A percentile compares a stretch with the other conserved stretches of the same genome.
Evolutionary conservation across 192 early-diverging fungal genomes (phyloP).

Genomic region (Podochytrium sp.): DNA sequence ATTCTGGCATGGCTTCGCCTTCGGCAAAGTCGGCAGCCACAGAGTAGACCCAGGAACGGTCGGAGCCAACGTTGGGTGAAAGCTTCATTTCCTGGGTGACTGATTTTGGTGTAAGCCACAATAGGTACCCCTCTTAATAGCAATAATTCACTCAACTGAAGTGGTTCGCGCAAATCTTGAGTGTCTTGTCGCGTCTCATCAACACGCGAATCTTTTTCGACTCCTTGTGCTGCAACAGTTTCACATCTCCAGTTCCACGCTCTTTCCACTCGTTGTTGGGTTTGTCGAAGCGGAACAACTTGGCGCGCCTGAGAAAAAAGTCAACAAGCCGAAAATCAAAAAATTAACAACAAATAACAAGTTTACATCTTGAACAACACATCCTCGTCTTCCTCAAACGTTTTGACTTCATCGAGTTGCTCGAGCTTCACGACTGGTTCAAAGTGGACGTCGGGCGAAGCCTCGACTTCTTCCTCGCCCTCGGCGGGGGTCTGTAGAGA

Average conservation of each 20-base stretch:
- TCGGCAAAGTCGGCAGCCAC: constrained; percentile 90
- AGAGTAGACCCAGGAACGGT: constrained; percentile 99
- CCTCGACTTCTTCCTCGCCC: constrained; percentile 77
- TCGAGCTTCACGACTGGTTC: constrained; percentile 94
- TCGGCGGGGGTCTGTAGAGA: constrained; percentile 27
- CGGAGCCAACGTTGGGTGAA: constrained; percentile 93
- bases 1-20: constrained; percentile 78
- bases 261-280: constrained; percentile 97
- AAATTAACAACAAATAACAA: constrained; percentile 5
- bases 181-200: constrained; percentile 98
- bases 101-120: neutral
- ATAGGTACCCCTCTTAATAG: neutral
- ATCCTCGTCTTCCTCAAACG: constrained; percentile 94
- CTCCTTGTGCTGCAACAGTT: constrained; percentile 92
- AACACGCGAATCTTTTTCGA: constrained; percentile 90
- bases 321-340: neutral
- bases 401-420: constrained; percentile 89
- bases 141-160: constrained; percentile 50
- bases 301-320: constrained; percentile 75
- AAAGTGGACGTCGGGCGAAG: constrained; percentile 90
- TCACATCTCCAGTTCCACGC: constrained; percentile 97
- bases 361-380: constrained; percentile 85
- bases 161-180: constrained; percentile 99
- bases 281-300: constrained; percentile 98
- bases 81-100: constrained; percentile 87